Conservation (phyloP, 352 stramenopile species). For the Aphanomyces cochlioides region DNA sequence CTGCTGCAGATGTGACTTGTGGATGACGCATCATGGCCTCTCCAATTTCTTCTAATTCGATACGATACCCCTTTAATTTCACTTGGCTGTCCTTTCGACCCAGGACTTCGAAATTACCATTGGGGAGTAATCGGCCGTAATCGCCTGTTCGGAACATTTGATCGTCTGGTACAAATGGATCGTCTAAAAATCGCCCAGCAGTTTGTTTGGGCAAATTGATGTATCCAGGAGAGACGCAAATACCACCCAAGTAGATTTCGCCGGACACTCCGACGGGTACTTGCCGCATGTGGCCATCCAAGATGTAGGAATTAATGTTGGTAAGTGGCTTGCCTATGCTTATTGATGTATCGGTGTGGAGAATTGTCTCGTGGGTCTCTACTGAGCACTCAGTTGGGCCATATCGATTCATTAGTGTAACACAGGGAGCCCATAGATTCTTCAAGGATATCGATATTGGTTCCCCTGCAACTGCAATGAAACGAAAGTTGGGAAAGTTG, state of each 20-base stretch:
- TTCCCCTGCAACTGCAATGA: not conserved
- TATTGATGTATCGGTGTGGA: not conserved
- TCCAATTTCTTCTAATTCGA: too few species aligned
- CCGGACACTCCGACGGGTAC: not conserved
- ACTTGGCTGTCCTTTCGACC: too few species aligned
- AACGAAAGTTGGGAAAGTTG: not conserved
- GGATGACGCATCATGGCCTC: too few species aligned
- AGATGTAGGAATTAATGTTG: not conserved
- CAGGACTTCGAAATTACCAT: constrained; percentile 86
- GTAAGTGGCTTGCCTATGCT: not conserved
- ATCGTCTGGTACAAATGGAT: too few species aligned
- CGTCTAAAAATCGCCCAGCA: constrained; percentile 39
- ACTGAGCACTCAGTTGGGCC: constrained; percentile 6
- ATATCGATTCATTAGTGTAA: constrained; percentile 3
- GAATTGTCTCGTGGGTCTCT: not conserved
- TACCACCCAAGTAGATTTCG: constrained; percentile 6
- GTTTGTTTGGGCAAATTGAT: too few species aligned
- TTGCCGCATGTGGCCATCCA: not conserved
- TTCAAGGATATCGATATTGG: not conserved
- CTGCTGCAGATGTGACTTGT: too few species aligned
- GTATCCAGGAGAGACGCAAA: too few species aligned
- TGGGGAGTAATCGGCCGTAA: too few species aligned
- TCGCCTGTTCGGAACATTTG: too few species aligned
- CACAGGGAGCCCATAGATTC: not conserved
- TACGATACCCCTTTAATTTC: too few species aligned